These are phyloP conservation scores for Umbelopsis sp. DNA, from an alignment of 192 early-diverging fungal genomes.

Conservation along the genomic window DNA sequence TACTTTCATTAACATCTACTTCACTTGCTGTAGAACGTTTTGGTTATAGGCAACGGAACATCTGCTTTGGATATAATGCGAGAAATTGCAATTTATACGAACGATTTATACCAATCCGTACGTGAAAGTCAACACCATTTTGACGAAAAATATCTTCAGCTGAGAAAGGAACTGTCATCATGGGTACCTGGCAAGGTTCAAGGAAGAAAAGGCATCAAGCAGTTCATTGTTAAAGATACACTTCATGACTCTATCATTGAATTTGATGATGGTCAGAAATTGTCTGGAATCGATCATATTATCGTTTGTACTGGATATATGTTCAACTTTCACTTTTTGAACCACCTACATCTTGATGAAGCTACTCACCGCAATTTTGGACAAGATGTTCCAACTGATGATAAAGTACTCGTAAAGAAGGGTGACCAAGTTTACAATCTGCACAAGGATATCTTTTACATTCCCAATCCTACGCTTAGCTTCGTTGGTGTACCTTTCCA, in stretches of 20 bases:
- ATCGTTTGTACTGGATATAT: constrained; percentile 64
- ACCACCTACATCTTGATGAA: background rate
- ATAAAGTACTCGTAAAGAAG: constrained; percentile 23
- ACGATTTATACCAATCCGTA: constrained; percentile 36
- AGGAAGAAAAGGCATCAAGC: background rate
- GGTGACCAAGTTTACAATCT: constrained; percentile 37
- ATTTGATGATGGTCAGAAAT: constrained; percentile 37
- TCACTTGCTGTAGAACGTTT: constrained; percentile 23
- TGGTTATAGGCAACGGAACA: constrained; percentile 49
- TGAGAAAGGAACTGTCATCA: constrained; percentile 14
- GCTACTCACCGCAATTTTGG: background rate
- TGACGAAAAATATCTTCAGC: constrained; percentile 20
- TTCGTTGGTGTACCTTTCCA: constrained; percentile 55
- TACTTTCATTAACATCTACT: too few relatives aligned
- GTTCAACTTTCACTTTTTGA: constrained; percentile 56
- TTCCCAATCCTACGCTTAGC: constrained; percentile 46
- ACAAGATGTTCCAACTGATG: background rate
- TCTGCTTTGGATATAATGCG: constrained; percentile 48
- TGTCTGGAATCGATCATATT: constrained; percentile 42
- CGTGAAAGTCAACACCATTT: constrained; percentile 13
- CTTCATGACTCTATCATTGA: background rate
- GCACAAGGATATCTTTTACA: constrained; percentile 44
- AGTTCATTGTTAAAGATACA: background rate
- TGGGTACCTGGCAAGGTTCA: constrained; percentile 19
- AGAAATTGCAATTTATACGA: constrained; percentile 36